Base-by-base conservation (phyloP, 192 early-diverging fungal genomes). In the Gamsiella multidivaricata region DNA sequence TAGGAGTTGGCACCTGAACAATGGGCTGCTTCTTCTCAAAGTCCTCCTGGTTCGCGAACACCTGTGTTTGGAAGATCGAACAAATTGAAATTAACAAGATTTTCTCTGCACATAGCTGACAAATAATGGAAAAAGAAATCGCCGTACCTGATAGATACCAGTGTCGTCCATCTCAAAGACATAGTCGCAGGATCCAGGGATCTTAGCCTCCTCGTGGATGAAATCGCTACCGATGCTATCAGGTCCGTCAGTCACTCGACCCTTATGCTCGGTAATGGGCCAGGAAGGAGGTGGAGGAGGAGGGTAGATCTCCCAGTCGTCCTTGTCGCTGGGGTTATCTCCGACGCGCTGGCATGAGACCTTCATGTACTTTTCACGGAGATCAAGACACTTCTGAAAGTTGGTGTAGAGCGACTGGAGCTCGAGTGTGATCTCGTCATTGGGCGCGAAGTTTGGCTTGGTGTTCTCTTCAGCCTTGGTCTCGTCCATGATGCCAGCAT, bases 281-380 rank as follows among this genome's bases (percentile, higher is more conserved):
- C 93, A 95, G 2, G 90, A 88, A 5, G 92, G 92, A 1, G 84
- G 80, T 0, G 96, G 95, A 12, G 96, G 93, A n/a, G 89, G 85
- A 42, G 97, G 97, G 78, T 96, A 97, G 58, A 97, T 93, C 5
- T 89, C 82, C 93, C 94, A 98, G 41, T 82, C 84, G 17, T 85
- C 82, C 6, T 60, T 53, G 83, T 98, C 95, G 55, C 92, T 93
- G 33, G 96, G 97, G 69, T 97, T 96, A 69, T 94, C 96, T 6
- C 85, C 86, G 20, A 89, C 85, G 34, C 87, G 83, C 81, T 98
- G 97, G 23, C 84, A 74, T 2, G 88, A 91, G 25, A 82, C 70
- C 42, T 74, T 61, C 91, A 98, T 97, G 84, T 98, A 98, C 61
- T 94, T 91, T 66, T 90, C 87, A 33, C 97, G 89, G 36, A 97